A percentile compares a stretch with the other conserved stretches of the same genome.
Conservation (phyloP, 2,329 filamentous ascomycete genomes). For the Balansia obtecta region DNA sequence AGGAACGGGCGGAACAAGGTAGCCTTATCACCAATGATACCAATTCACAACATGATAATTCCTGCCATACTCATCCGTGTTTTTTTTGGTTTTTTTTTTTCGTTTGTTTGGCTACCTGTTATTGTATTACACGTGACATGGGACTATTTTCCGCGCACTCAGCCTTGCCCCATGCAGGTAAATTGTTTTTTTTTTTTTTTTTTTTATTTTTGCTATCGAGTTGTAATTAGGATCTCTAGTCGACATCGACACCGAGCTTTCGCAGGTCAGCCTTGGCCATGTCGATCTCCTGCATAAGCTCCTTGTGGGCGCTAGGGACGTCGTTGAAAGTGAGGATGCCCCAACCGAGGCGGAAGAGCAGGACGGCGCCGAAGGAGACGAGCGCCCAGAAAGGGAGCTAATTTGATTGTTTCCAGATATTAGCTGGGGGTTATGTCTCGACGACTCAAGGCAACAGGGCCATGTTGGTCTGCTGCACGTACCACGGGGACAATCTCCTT, state of each 20-base stretch:
- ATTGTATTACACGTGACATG: not conserved
- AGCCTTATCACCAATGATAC: constrained; percentile 6
- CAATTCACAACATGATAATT: not conserved
- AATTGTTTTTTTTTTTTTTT: too few relatives aligned
- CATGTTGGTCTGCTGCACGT: constrained; percentile 25
- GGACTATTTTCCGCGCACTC: not conserved
- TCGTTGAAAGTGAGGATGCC: constrained; percentile 96
- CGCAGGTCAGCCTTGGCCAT: constrained; percentile 62
- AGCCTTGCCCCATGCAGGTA: not conserved
- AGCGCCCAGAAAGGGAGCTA: constrained; percentile 89
- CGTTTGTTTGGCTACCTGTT: too few relatives aligned
- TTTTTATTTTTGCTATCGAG: not conserved
- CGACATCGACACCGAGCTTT: constrained; percentile 63
- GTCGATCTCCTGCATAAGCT: constrained; percentile 77
- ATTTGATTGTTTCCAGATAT: not conserved
- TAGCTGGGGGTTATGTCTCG: not conserved
- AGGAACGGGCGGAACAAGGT: not conserved
- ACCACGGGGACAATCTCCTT: constrained; percentile 80
- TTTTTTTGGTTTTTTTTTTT: too few relatives aligned
- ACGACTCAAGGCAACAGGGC: not conserved
- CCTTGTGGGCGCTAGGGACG: constrained; percentile 78
- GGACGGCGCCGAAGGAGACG: constrained; percentile 81
- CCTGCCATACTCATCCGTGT: not conserved
- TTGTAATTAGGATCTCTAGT: constrained; percentile 32
- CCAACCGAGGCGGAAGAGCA: constrained; percentile 82